These are phyloP conservation scores for Stemphylium lycopersici DNA, from an alignment of 2,329 filamentous ascomycete species.

Conservation along the genomic window DNA sequence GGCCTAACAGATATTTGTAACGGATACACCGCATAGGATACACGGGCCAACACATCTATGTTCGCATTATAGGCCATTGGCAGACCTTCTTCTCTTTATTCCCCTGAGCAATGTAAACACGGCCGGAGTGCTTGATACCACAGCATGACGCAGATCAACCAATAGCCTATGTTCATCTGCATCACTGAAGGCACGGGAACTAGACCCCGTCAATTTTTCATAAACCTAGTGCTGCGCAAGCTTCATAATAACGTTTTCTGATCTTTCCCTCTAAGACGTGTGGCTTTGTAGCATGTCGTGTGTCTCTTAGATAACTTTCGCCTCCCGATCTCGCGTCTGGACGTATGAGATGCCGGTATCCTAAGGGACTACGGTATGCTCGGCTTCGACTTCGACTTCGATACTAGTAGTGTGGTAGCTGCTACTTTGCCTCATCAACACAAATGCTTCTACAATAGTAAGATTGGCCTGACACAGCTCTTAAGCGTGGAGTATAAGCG, in stretches of 20 bases:
- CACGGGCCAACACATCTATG: too few species aligned
- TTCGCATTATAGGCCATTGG: too few species aligned
- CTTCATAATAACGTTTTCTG: not conserved
- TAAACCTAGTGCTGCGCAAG: too few species aligned
- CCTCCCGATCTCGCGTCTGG: not conserved
- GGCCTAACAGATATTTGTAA: too few species aligned
- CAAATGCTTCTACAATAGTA: conserved; percentile 9
- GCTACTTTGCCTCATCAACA: conserved; percentile 1
- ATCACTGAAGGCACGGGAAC: too few species aligned
- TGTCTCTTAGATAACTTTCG: not conserved
- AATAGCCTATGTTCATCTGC: too few species aligned
- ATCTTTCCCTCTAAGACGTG: not conserved
- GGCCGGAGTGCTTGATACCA: too few species aligned
- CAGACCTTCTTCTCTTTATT: too few species aligned
- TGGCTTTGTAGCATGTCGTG: not conserved
- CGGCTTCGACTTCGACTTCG: conserved; percentile 7
- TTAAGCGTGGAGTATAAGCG: not conserved
- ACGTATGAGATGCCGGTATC: not conserved
- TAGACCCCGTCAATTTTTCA: too few species aligned
- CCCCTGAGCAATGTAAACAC: too few species aligned
- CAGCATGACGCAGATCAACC: too few species aligned
- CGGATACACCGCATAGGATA: too few species aligned
- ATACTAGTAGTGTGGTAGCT: not conserved
- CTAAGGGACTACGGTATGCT: not conserved
- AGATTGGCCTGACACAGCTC: conserved; percentile 11